Percentiles rank a stretch among this genome's conserved stretches.
Evolutionary conservation across 495 filamentous ascomycete species (phyloP).

Genomic region (Xylaria venustula): DNA sequence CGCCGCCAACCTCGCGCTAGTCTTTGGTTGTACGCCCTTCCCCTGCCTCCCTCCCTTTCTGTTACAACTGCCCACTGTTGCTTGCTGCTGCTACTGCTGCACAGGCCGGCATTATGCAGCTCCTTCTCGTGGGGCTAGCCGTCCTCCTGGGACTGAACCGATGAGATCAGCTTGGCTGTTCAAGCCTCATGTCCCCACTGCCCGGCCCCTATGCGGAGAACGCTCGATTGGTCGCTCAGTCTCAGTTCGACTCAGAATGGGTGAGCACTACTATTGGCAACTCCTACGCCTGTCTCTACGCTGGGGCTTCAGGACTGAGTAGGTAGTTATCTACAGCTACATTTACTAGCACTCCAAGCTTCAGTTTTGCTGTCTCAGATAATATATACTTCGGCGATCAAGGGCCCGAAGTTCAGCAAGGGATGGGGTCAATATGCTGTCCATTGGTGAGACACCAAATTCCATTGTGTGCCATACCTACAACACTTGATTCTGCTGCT

Average conservation of each 20-base stretch:
- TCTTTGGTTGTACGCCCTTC: background rate
- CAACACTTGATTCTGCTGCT: background rate
- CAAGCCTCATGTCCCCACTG: slow-evolving; percentile 1
- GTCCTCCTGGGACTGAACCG: background rate
- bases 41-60: background rate
- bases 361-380: background rate
- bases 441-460: slow-evolving; percentile 4
- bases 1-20: background rate
- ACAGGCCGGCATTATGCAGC: slow-evolving; percentile 1
- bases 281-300: slow-evolving; percentile 1
- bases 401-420: background rate
- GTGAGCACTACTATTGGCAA: background rate
- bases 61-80: background rate
- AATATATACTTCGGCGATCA: slow-evolving; percentile 3
- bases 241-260: background rate
- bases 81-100: background rate
- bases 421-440: background rate
- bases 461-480: slow-evolving; percentile 5
- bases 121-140: slow-evolving; percentile 8
- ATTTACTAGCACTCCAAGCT: background rate
- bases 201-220: slow-evolving; percentile 2
- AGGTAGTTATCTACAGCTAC: background rate
- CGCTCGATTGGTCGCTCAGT: background rate
- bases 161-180: background rate
- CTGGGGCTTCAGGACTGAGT: background rate